phyloP scores from a whole-genome alignment of 2,329 filamentous ascomycete species.

The Rhytidhysteron rufulum region DNA sequence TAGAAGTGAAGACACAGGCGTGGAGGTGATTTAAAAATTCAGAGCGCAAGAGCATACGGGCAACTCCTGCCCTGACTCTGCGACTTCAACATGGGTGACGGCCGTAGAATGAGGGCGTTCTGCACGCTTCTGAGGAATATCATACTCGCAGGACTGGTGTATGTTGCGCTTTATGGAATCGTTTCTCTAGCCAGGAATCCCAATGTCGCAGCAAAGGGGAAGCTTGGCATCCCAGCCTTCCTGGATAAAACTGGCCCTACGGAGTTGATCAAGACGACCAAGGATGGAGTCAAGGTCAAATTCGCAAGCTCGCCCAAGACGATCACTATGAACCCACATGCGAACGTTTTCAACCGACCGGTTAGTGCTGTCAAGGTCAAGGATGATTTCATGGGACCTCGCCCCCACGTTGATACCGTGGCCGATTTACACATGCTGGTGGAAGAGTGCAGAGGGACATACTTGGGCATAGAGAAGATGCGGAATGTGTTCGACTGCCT shows the following conservation, averaged over 20 bases:
- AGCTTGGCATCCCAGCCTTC: conserved; percentile 39
- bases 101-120: conserved; percentile 26
- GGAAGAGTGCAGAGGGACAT: conserved; percentile 51
- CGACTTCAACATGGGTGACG: conserved; percentile 29
- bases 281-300: conserved; percentile 40
- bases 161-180: conserved; percentile 39
- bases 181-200: conserved; percentile 41
- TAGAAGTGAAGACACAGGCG: too few relatives aligned
- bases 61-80: too few relatives aligned
- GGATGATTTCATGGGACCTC: conserved; percentile 50
- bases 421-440: conserved; percentile 51
- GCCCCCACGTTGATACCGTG: conserved; percentile 51
- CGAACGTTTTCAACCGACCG: conserved; percentile 53
- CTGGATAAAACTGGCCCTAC: conserved; percentile 39
- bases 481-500: conserved; percentile 51
- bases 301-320: conserved; percentile 38
- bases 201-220: conserved; percentile 35
- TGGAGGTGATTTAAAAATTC: too few relatives aligned
- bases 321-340: conserved; percentile 48
- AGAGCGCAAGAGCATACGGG: too few relatives aligned
- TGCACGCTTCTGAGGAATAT: conserved; percentile 42
- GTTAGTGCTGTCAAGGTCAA: conserved; percentile 47
- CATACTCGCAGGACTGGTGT: conserved; percentile 39
- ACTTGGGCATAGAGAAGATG: conserved; percentile 53
- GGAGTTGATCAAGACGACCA: conserved; percentile 39